Evolutionary conservation across 2,329 filamentous ascomycete genomes (phyloP).

Genomic region (Paecilomyces dactylethromorphus): DNA sequence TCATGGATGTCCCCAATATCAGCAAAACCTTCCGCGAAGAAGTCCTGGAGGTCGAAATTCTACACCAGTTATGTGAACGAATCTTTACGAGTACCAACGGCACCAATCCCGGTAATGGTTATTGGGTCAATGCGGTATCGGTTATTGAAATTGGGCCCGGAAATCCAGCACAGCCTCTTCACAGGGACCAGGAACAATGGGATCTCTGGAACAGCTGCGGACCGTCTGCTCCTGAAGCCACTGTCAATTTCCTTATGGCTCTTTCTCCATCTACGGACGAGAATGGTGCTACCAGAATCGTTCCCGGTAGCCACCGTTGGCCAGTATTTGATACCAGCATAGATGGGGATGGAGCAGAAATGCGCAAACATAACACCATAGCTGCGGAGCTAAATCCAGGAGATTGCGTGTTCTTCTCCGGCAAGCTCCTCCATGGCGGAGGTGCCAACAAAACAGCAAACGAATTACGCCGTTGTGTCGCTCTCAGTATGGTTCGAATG

Average conservation of each 20-base stretch:
- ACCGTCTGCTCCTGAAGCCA: neutral
- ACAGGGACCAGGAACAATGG: neutral
- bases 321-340: neutral
- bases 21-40: constrained; percentile 20
- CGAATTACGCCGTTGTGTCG: neutral
- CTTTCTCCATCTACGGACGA: neutral
- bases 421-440: neutral
- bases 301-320: neutral
- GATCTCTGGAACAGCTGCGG: neutral
- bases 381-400: neutral
- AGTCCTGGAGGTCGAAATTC: constrained; percentile 18
- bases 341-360: neutral
- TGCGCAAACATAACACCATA: too few species aligned
- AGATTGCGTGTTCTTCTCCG: neutral
- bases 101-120: too few species aligned
- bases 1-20: neutral
- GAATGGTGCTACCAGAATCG: neutral
- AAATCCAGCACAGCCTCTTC: neutral
- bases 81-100: neutral
- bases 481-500: neutral
- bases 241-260: neutral
- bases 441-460: neutral
- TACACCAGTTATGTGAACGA: constrained; percentile 17
- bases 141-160: neutral
- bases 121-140: neutral